Base-by-base conservation (phyloP, 768 basidiomycete genomes). In the Mycena amicta region DNA sequence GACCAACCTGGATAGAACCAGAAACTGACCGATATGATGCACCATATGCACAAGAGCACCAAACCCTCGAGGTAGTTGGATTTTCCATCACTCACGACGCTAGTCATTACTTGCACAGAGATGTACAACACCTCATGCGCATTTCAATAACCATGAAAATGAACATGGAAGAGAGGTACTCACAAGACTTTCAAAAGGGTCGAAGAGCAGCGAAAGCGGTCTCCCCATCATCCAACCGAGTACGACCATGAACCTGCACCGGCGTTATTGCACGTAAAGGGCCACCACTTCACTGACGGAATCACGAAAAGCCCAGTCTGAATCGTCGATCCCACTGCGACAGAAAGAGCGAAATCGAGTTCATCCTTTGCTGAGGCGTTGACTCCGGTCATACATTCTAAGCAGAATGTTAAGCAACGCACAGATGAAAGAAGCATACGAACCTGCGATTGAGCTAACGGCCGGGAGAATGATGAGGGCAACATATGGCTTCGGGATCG, bases 21-120 rank as follows among this genome's bases (percentile, higher is more conserved):
- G 22, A 49, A 49, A 22, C 47, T 49, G 25, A 49, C 47, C 11
- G 47, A 8, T 8, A 49, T 49, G 47, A 49, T 49, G 13, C 25
- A 25, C 47, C 47, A 49, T 5, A 23, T 72, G 71, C 87, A 85
- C 56, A 92, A 83, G n/a, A 93, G 79, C 55, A 92, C 86, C 65
- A 86, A 72, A 23, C 92, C 93, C 72, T 96, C 94, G n/a, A 97
- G 78, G 78, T 94, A 97, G 71, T 95, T 96, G 27, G 88, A 91
- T 68, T 86, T 90, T 13, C 93, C 93, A 64, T 97, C 95, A 50
- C 85, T 82, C 4, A 95, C 83, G 22, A 89, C 87, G 67, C 91
- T 92, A 67, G 90, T 92, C 72, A 96, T 92, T 3, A 91, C 90
- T 63, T 92, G 75, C 15, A 92, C 88, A 56, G 83, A 78, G 39